Conservation (phyloP, 331 rosid species). For the Arachis monticola region DNA sequence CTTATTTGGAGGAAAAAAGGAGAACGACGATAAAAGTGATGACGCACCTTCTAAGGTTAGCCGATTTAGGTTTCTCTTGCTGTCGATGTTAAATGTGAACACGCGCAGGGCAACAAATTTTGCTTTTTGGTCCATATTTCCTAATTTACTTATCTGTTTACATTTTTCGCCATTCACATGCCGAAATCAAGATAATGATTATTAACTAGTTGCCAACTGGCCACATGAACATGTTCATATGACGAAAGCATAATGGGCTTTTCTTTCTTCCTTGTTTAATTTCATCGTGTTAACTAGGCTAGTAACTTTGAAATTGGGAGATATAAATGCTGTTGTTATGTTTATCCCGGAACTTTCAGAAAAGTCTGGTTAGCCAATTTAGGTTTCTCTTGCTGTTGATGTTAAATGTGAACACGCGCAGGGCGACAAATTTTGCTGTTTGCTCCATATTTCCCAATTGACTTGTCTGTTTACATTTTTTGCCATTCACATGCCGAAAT, state of each 20-base stretch:
- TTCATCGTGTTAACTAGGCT: background rate
- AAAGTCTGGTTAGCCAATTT: conserved; percentile 4
- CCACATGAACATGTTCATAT: background rate
- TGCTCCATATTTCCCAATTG: background rate
- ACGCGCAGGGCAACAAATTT: background rate
- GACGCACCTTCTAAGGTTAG: conserved; percentile 71
- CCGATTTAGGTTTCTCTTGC: conserved; percentile 13
- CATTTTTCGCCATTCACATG: background rate
- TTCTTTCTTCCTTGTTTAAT: background rate
- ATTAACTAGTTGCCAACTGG: background rate
- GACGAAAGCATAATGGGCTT: background rate
- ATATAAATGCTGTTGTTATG: background rate
- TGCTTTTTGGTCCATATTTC: background rate
- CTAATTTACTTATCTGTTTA: background rate
- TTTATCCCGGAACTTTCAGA: background rate
- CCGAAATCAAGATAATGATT: background rate
- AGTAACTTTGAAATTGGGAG: background rate
- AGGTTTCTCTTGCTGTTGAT: conserved; percentile 11
- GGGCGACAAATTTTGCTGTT: background rate
- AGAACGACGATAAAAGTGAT: conserved; percentile 56
- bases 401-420: background rate
- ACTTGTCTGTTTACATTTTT: background rate
- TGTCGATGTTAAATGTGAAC: background rate
- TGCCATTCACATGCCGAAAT: background rate
- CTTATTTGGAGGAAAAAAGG: conserved; percentile 75